A percentile compares a stretch with the other conserved stretches of the same genome.
These are phyloP conservation scores for Lasiosphaeriaceae sp. DNA, from an alignment of 495 filamentous ascomycete species.

Conservation along the genomic window DNA sequence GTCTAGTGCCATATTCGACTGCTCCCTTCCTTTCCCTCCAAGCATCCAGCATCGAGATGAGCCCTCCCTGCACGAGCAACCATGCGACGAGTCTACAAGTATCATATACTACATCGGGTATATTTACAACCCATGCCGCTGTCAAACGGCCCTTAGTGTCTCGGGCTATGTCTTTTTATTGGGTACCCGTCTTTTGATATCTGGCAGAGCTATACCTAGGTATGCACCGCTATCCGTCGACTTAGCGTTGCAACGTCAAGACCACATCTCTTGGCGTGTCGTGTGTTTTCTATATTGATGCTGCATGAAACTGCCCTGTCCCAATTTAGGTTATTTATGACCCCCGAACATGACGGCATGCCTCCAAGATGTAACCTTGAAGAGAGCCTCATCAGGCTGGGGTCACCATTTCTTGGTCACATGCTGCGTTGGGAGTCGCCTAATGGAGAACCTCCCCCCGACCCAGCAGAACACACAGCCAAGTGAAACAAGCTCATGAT, in stretches of 20 bases:
- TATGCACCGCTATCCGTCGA: not conserved
- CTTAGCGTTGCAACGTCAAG: not conserved
- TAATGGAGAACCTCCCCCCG: slow-evolving; percentile 11
- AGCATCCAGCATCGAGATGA: too few relatives aligned
- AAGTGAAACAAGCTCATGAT: not conserved
- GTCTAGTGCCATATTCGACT: too few relatives aligned
- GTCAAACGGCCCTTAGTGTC: not conserved
- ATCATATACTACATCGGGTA: not conserved
- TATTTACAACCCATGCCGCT: not conserved
- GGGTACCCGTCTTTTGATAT: not conserved
- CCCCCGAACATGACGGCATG: not conserved
- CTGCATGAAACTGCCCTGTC: not conserved
- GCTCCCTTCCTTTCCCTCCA: too few relatives aligned
- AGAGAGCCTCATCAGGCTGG: slow-evolving; percentile 9
- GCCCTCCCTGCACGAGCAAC: too few relatives aligned
- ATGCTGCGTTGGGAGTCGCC: not conserved
- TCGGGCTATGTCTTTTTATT: not conserved
- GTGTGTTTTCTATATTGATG: too few relatives aligned
- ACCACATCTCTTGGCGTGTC: too few relatives aligned
- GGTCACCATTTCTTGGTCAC: slow-evolving; percentile 2
- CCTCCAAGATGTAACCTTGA: not conserved
- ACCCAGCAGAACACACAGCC: not conserved
- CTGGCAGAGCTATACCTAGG: not conserved
- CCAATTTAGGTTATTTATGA: not conserved
- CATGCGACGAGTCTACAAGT: too few relatives aligned